Evolutionary conservation across 176 grass and related monocot species (phyloP).

Genomic region (Canna indica): DNA sequence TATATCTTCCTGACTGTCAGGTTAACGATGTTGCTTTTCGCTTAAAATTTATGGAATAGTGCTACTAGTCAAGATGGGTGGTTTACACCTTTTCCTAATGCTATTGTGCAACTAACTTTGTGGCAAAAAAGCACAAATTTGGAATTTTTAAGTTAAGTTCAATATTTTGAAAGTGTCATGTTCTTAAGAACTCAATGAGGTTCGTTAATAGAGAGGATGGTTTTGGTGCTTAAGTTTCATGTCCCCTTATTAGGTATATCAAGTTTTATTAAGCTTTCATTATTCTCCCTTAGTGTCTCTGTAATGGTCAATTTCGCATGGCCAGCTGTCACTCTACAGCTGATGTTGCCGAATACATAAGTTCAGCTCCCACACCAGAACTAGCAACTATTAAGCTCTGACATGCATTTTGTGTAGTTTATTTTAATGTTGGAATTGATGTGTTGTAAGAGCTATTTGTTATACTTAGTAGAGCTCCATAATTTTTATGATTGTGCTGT

Average conservation of each 20-base stretch:
- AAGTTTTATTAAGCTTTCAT: not conserved
- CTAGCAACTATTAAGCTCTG: not conserved
- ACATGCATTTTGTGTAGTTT: not conserved
- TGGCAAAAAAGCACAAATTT: no score
- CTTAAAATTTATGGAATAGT: no score
- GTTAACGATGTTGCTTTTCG: no score
- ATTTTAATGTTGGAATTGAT: not conserved
- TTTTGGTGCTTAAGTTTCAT: not conserved
- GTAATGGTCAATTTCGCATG: not conserved
- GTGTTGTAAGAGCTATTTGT: not conserved
- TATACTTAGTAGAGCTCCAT: not conserved
- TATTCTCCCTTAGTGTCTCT: not conserved
- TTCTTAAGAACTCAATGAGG: not conserved
- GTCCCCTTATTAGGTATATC: not conserved
- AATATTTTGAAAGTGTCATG: not conserved
- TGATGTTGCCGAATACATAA: not conserved
- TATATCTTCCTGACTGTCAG: no score
- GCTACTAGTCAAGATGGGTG: no score
- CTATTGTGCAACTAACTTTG: not conserved
- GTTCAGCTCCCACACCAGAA: not conserved
- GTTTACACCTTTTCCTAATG: not conserved
- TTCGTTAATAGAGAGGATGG: not conserved
- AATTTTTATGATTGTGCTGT: not conserved
- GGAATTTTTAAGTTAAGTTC: no score
- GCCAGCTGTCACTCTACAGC: not conserved